Base-by-base conservation (phyloP, 371 early-diverging fungal genomes). In the Saksenaea vasiformis region DNA sequence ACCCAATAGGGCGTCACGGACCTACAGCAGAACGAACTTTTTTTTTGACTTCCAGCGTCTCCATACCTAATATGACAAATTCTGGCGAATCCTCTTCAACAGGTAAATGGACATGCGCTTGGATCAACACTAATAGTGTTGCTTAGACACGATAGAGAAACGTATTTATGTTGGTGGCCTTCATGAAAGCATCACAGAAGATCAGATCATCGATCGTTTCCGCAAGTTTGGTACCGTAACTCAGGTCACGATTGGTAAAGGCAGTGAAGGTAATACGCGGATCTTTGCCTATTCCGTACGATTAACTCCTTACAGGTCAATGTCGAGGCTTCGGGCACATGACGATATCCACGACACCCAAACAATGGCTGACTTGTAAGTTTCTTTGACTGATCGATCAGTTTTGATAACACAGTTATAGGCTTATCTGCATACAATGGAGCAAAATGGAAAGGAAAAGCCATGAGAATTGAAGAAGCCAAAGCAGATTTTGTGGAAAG, bases 361-460 rank as follows among this genome's bases (percentile, higher is more conserved):
- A 85, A 47, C 76, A 88, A 43, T 89, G 91, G 87, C 75, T 72
- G 43, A 79, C 81, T 62, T 93, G 94, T 80, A 78, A 54, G 73
- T 54, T 34, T 57, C 44, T 19, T 28, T 47, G 17, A 22, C 44
- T 64, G 28, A 0, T 56, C 67, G 79, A 76, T 38, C 53, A 77
- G 1, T 62, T 70, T 70, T 15, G 79, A 76, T 62, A 79, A 7
- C 1, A 60, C n/a, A 1, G n/a, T 17, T 22, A 5, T 58, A 87
- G 89, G 87, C 56, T 38, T 90, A 1, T 71, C 81, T 2, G 69
- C 84, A 2, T 91, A 87, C 65, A 90, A 92, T 54, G 89, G 91
- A 0, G 83, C 95, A n/a, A 93, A 92, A 63, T 95, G 96, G 96
- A 93, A 89, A 72, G 96, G 94, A 28, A 73, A 82, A 54, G 77